Evolutionary conservation across 2,329 filamentous ascomycete genomes (phyloP).

Genomic region (Escovopsis sp.): DNA sequence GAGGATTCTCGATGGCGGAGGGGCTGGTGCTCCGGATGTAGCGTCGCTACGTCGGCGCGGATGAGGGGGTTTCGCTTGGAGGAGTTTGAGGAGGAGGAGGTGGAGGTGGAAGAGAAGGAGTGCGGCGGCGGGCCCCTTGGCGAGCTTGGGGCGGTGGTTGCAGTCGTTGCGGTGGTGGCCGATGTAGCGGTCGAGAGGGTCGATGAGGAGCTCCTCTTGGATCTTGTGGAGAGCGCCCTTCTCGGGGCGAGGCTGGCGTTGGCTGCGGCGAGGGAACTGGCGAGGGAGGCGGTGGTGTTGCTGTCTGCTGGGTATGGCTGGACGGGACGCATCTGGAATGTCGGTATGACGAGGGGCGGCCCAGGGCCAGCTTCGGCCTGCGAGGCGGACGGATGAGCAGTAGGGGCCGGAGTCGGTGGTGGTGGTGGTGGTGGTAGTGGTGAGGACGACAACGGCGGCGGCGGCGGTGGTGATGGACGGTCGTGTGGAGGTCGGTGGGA

Average conservation of each 20-base stretch:
- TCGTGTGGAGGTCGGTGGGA: no score
- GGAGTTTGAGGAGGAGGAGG: no score
- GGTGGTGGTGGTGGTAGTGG: neutral
- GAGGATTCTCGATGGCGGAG: constrained; percentile 12
- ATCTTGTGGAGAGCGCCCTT: neutral
- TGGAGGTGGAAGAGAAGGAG: no score
- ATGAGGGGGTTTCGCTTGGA: constrained; percentile 5
- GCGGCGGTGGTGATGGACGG: neutral
- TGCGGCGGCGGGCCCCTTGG: neutral
- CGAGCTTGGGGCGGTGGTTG: neutral
- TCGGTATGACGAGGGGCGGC: no score
- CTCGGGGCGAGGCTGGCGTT: neutral
- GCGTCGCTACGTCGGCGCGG: constrained; percentile 4
- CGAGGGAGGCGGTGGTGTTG: constrained; percentile 1
- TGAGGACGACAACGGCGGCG: neutral
- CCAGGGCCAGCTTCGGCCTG: no score
- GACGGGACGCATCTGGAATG: constrained; percentile 5
- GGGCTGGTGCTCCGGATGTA: neutral
- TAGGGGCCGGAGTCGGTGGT: no score
- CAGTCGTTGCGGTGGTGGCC: neutral
- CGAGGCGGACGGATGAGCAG: no score
- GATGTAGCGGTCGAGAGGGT: constrained; percentile 1
- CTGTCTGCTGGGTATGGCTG: constrained; percentile 5
- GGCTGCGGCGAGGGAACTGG: neutral
- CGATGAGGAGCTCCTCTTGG: neutral